Percentiles rank a stretch among this genome's conserved stretches.
These are phyloP conservation scores for Physcomitrium patens DNA, from an alignment of 225 moss, liverwort and hornwort genomes.

Conservation along the genomic window DNA sequence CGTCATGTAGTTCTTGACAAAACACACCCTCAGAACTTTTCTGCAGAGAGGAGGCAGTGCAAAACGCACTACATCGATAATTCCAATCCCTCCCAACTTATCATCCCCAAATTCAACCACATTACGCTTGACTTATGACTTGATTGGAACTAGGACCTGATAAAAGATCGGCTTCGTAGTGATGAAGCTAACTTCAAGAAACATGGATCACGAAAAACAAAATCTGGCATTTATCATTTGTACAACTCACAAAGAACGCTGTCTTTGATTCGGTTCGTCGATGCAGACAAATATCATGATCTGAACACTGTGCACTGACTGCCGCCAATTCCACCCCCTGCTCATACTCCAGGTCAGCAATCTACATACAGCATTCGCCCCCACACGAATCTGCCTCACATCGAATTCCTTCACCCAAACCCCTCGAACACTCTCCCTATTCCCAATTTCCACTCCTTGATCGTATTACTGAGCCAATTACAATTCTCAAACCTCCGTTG, in stretches of 20 bases:
- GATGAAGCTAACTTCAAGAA: not conserved
- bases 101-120: conserved; percentile 19
- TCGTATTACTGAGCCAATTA: not conserved
- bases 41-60: conserved; percentile 13
- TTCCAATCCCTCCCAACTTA: not conserved
- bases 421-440: too few relatives aligned
- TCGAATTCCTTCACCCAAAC: not conserved
- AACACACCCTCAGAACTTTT: conserved; percentile 6
- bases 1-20: conserved; percentile 4
- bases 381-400: conserved; percentile 1
- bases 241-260: conserved; percentile 41
- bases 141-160: conserved; percentile 20
- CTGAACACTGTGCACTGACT: conserved; percentile 32
- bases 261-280: conserved; percentile 15
- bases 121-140: conserved; percentile 9
- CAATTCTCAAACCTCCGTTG: not conserved
- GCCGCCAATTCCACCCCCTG: conserved; percentile 40
- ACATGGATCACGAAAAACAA: conserved; percentile 6
- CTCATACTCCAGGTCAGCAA: conserved; percentile 38
- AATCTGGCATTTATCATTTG: conserved; percentile 33
- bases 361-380: conserved; percentile 19
- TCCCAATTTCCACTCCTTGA: too few relatives aligned
- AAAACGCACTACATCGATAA: conserved; percentile 17
- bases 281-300: conserved; percentile 28
- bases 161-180: conserved; percentile 7